Conservation (phyloP, 768 basidiomycete genomes). For the Tephrocybe sp. region DNA sequence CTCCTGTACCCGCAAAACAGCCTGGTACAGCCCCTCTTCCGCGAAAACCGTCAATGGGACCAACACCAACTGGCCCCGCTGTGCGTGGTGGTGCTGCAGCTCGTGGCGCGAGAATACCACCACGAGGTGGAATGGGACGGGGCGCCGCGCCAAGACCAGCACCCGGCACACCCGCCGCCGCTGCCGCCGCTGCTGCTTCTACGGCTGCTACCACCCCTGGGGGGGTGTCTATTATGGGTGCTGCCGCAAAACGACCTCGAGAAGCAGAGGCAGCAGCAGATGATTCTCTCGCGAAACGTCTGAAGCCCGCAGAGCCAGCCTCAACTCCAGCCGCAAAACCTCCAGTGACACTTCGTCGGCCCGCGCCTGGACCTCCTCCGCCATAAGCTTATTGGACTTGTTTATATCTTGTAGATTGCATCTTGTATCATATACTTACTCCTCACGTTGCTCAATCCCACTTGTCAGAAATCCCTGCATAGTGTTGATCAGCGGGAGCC, state of each 20-base stretch:
- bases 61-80: conserved; percentile 18
- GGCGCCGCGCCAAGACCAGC: conserved; percentile 24
- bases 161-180: conserved; percentile 21
- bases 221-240: conserved; percentile 62
- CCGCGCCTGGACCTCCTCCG: conserved; percentile 13
- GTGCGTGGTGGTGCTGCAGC: conserved; percentile 38
- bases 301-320: conserved; percentile 52
- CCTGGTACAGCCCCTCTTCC: conserved; percentile 10
- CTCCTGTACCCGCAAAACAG: conserved; percentile 9
- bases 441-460: no score
- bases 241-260: conserved; percentile 62
- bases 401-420: conserved; percentile 13
- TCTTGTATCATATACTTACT: conserved; percentile 9
- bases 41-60: conserved; percentile 19
- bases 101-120: conserved; percentile 21
- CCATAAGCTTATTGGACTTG: conserved; percentile 4
- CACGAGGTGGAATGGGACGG: conserved; percentile 20
- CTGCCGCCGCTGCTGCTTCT: conserved; percentile 5
- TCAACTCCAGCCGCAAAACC: conserved; percentile 14
- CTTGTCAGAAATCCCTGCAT: no score
- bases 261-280: conserved; percentile 44
- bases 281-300: conserved; percentile 64
- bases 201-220: conserved; percentile 13
- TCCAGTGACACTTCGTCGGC: conserved; percentile 20
- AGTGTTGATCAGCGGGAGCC: no score